Conservation (phyloP, 306 rosid species). For the Prunus persica region Prunus_persica_NCBIv2 NC_034012.1:18514501-18515000, state of each 20-base stretch:
- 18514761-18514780: neutral
- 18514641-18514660: too few relatives aligned
- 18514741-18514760: too few relatives aligned
- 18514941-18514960: slow-evolving; percentile 63
- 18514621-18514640: too few relatives aligned
- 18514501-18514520: neutral
- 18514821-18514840: slow-evolving; percentile 61
- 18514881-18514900: slow-evolving; percentile 81
- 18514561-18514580: neutral
- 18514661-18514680: too few relatives aligned
- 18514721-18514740: too few relatives aligned
- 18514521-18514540: neutral
- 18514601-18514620: neutral
- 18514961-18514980: slow-evolving; percentile 46
- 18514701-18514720: too few relatives aligned
- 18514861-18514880: slow-evolving; percentile 62
- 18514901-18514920: slow-evolving; percentile 37
- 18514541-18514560: neutral
- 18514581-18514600: neutral
- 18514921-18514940: slow-evolving; percentile 48
- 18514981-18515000: slow-evolving; percentile 53
- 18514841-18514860: slow-evolving; percentile 68
- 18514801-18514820: slow-evolving; percentile 17
- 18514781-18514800: slow-evolving; percentile 4
- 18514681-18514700: too few relatives aligned